A percentile compares a stretch with the other conserved stretches of the same genome.
These are phyloP conservation scores for Moniliella sp. DNA, from an alignment of 1,284 basidiomycete genomes.

Conservation along the genomic window DNA sequence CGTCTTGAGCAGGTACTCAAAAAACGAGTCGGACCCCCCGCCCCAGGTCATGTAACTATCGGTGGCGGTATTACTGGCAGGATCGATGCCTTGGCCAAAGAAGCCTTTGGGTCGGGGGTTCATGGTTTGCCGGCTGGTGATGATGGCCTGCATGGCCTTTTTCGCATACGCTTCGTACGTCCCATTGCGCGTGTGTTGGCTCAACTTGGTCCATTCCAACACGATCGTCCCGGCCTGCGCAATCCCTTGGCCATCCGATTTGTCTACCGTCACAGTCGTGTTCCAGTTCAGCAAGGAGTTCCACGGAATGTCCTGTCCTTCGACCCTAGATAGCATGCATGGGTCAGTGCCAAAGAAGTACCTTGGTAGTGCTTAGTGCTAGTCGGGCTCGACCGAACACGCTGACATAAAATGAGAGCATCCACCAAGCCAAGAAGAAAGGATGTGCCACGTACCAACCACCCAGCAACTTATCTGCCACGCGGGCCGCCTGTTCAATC, in stretches of 20 bases:
- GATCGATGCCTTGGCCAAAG: conserved; percentile 6
- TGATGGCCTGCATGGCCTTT: conserved; percentile 14
- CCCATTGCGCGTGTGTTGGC: conserved; percentile 11
- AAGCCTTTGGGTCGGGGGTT: conserved; percentile 19
- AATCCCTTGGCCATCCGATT: conserved; percentile 2
- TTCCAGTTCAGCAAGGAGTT: conserved; percentile 17
- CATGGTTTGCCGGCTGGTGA: conserved; percentile 2
- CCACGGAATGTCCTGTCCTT: conserved; percentile 13
- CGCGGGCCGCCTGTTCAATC: conserved; percentile 14
- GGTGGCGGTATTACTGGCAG: conserved; percentile 4
- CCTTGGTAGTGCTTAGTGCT: no score
- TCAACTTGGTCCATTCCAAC: conserved; percentile 17
- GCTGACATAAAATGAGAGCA: no score
- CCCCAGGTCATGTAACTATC: conserved; percentile 21
- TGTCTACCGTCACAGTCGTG: conserved; percentile 4
- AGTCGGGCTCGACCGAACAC: no score
- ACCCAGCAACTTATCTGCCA: no score
- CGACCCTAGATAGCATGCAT: no score
- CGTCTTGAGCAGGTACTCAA: conserved; percentile 23
- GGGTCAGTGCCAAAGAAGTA: no score
- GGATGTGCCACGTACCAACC: no score
- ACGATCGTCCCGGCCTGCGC: conserved; percentile 19
- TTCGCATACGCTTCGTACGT: conserved; percentile 11
- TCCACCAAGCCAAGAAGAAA: no score
- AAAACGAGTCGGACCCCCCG: conserved; percentile 22